Evolutionary conservation across 768 basidiomycete species (phyloP).

Genomic region (Udeniomyces megalosporus): DNA sequence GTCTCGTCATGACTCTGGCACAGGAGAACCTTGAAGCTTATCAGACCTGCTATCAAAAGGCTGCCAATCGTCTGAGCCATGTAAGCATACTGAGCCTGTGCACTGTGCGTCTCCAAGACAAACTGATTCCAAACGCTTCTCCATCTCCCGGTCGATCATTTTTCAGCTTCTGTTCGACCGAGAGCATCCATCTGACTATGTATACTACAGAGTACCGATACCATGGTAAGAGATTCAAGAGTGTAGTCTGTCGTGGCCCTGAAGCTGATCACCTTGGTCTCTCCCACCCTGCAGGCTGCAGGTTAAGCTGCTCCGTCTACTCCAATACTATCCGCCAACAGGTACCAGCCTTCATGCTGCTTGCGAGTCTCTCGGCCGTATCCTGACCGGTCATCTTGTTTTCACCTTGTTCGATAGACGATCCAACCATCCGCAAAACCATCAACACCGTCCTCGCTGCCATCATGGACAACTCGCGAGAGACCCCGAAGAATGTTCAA

Average conservation of each 20-base stretch:
- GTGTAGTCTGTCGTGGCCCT: no score
- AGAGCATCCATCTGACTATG: constrained; percentile 73
- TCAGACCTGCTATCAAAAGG: constrained; percentile 83
- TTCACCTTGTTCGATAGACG: constrained; percentile 49
- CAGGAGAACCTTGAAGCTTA: constrained; percentile 85
- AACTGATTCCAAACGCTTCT: neutral
- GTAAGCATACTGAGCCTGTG: constrained; percentile 32
- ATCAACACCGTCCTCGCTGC: constrained; percentile 71
- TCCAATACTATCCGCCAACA: constrained; percentile 92
- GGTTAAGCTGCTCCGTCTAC: constrained; percentile 75
- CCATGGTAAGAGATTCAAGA: constrained; percentile 42
- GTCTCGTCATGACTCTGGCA: constrained; percentile 79
- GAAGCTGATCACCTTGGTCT: no score
- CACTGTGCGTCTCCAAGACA: neutral
- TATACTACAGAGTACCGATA: constrained; percentile 48
- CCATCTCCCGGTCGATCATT: no score
- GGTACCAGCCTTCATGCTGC: constrained; percentile 40
- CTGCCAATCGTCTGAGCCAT: constrained; percentile 70
- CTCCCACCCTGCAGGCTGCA: constrained; percentile 51
- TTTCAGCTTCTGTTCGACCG: constrained; percentile 72
- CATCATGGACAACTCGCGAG: constrained; percentile 72
- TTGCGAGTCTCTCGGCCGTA: constrained; percentile 5
- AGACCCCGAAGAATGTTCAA: constrained; percentile 83
- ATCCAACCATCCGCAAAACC: constrained; percentile 57
- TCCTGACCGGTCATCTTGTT: neutral